phyloP scores from a whole-genome alignment of 768 basidiomycete species.

The Russula vinacea region DNA sequence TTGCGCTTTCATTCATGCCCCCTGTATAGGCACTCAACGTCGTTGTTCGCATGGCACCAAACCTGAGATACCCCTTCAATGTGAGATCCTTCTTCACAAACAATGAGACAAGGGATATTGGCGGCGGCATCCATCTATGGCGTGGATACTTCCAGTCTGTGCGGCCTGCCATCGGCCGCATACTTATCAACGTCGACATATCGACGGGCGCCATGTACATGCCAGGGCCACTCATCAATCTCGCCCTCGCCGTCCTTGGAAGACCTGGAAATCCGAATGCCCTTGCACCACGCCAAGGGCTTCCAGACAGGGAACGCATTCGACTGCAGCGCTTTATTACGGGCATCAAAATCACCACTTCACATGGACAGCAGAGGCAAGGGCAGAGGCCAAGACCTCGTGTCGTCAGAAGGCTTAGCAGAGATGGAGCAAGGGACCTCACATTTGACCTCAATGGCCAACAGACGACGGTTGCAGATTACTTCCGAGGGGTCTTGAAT shows the following conservation, averaged over 20 bases:
- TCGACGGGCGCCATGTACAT: constrained; percentile 75
- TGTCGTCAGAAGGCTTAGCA: constrained; percentile 59
- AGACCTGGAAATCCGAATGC: constrained; percentile 35
- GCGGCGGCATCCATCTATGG: constrained; percentile 67
- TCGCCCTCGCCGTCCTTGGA: constrained; percentile 57
- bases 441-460: constrained; percentile 59
- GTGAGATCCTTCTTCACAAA: constrained; percentile 71
- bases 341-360: constrained; percentile 50
- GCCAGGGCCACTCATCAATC: constrained; percentile 53
- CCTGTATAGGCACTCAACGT: constrained; percentile 62
- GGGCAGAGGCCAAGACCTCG: constrained; percentile 41
- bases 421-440: constrained; percentile 50
- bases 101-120: constrained; percentile 51
- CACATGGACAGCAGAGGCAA: constrained; percentile 30
- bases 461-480: constrained; percentile 54
- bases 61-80: constrained; percentile 64
- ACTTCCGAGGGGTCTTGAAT: constrained; percentile 56
- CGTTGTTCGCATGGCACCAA: constrained; percentile 72
- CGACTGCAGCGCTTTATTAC: constrained; percentile 55
- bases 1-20: neutral
- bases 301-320: constrained; percentile 53
- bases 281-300: constrained; percentile 41
- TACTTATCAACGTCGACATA: constrained; percentile 76
- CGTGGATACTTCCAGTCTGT: constrained; percentile 80
- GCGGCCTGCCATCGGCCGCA: constrained; percentile 58